Evolutionary conservation across 129 eudicot genomes (phyloP), one percentile per base, ranked within the genome.

Genomic region (Tagetes erecta): DNA sequence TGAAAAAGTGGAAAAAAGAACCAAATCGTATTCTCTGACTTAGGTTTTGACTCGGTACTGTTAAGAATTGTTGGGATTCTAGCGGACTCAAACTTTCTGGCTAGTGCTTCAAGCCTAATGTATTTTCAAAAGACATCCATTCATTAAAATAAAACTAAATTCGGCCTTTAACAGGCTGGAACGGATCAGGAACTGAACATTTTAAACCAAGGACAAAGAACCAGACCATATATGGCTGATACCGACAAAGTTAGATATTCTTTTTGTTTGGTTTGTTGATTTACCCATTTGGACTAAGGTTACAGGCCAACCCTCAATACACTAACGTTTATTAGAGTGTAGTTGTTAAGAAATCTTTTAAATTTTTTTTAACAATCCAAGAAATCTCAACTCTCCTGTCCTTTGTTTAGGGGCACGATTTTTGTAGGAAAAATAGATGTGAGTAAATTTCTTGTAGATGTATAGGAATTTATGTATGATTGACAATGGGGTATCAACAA

Each of bases 401-500:
- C 37, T 7, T 56, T 37, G 65, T 58, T 33, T 58, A 31, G 39
- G 34, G 40, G 13, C 65, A 9, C 3, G 40, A n/a, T 58, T 31
- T 30, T 58, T 31, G 65, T 58, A 58, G 39, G 40, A 35, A 33
- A 58, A 58, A 58, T 34, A 33, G 65, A 58, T 58, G 39, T 34
- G 14, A 64, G 63, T 69, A 50, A 66, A 41, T 4, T 2, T 38
- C 27, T 20, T 10, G 55, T 58, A 39, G 36, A 30, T 33, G 31
- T 44, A 34, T 73, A 45, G 27, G 47, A 60, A 53, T 8, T 41
- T 40, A 33, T 55, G 57, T 14, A 57, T 36, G 41, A 56, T 56
- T 27, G 46, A 33, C 62, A 68, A 67, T 76, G 68, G 59, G 57
- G 68, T 55, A 2, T 37, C 64, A 44, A 56, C 67, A 35, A 31